These are phyloP conservation scores for Pseudopyrenochaeta lycopersici DNA, from an alignment of 2,329 filamentous ascomycete genomes.

Conservation along the genomic window DNA sequence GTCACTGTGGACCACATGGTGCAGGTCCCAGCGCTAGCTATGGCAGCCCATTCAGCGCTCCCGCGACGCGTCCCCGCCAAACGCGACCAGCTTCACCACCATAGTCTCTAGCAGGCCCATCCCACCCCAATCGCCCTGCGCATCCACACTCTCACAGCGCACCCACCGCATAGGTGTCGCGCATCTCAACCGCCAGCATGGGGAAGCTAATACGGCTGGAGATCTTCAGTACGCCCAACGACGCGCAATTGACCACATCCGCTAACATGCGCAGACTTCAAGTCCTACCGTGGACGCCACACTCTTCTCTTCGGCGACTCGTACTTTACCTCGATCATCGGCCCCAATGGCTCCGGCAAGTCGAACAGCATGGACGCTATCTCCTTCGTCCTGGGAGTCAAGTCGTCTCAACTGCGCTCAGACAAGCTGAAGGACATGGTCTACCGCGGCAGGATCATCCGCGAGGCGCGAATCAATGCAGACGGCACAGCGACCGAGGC, in stretches of 20 bases:
- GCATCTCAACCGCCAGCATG: slow-evolving; percentile 64
- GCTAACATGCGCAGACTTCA: slow-evolving; percentile 76
- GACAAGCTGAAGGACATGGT: slow-evolving; percentile 93
- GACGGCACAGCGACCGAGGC: slow-evolving; percentile 76
- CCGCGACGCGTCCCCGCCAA: slow-evolving; percentile 26
- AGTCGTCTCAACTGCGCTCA: slow-evolving; percentile 96
- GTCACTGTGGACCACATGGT: slow-evolving; percentile 27
- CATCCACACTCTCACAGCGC: slow-evolving; percentile 14
- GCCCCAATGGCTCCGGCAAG: slow-evolving; percentile 98
- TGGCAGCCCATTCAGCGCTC: slow-evolving; percentile 20
- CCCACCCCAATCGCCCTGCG: slow-evolving; percentile 1
- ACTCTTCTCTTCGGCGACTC: slow-evolving; percentile 94
- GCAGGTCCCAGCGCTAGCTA: slow-evolving; percentile 27
- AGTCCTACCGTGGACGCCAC: slow-evolving; percentile 98
- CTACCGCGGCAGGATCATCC: slow-evolving; percentile 92
- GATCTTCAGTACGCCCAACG: slow-evolving; percentile 77
- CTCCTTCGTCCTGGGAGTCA: slow-evolving; percentile 97
- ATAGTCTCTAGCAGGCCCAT: too few species aligned
- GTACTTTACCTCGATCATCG: slow-evolving; percentile 99
- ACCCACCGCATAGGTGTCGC: slow-evolving; percentile 20
- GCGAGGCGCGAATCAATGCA: slow-evolving; percentile 90
- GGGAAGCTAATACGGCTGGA: slow-evolving; percentile 95
- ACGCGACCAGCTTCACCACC: slow-evolving; percentile 10
- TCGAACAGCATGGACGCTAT: slow-evolving; percentile 99
- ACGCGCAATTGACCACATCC: slow-evolving; percentile 15